Conservation (phyloP, 2,329 filamentous ascomycete genomes). For the Geosmithia flava region DNA sequence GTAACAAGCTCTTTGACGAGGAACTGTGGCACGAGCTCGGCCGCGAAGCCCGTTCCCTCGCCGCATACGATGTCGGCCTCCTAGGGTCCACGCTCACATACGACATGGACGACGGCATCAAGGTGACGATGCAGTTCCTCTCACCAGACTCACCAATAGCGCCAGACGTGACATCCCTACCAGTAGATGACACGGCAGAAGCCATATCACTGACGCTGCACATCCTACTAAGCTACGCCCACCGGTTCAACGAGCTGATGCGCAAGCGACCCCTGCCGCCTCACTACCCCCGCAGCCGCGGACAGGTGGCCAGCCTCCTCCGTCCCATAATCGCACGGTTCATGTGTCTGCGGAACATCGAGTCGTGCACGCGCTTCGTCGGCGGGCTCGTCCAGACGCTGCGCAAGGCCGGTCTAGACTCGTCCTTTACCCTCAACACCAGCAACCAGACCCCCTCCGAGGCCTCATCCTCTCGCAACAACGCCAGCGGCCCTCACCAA, state of each 20-base stretch:
- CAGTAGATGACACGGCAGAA: constrained; percentile 45
- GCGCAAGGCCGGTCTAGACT: constrained; percentile 29
- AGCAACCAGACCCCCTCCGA: constrained; percentile 17
- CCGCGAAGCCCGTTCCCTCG: constrained; percentile 63
- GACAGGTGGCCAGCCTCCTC: constrained; percentile 32
- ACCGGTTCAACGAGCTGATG: constrained; percentile 60
- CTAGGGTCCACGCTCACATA: constrained; percentile 46
- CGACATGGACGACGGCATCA: constrained; percentile 35
- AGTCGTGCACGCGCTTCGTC: constrained; percentile 29
- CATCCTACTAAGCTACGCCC: constrained; percentile 66
- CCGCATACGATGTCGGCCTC: constrained; percentile 57
- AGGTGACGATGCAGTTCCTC: constrained; percentile 55
- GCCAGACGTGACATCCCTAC: constrained; percentile 15
- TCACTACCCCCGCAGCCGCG: constrained; percentile 21
- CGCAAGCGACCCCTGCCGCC: constrained; percentile 46
- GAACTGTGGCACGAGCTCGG: constrained; percentile 87
- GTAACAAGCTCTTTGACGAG: constrained; percentile 69
- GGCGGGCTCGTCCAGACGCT: constrained; percentile 29
- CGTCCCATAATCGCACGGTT: constrained; percentile 35
- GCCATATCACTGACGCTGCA: constrained; percentile 55
- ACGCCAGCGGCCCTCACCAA: constrained; percentile 14
- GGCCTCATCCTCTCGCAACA: constrained; percentile 6
- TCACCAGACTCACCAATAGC: constrained; percentile 32
- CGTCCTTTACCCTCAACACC: constrained; percentile 27
- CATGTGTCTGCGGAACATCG: constrained; percentile 24